These are phyloP conservation scores for Scutellospora calospora DNA, from an alignment of 371 early-diverging fungal genomes.

Conservation along the genomic window DNA sequence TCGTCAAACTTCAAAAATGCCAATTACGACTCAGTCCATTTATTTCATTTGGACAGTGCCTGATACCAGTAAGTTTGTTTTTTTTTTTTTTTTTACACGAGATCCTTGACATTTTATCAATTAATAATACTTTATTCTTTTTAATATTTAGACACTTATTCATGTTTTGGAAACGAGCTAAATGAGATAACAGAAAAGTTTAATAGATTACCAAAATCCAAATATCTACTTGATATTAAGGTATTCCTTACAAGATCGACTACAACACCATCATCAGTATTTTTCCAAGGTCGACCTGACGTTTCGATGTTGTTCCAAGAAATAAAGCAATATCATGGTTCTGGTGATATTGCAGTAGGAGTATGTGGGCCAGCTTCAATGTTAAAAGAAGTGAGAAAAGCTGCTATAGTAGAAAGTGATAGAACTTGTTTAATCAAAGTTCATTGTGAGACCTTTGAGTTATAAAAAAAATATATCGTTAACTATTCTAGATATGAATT, in stretches of 20 bases:
- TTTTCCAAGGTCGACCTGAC: conserved; percentile 40
- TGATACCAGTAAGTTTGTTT: conserved; percentile 19
- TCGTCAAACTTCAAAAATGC: conserved; percentile 9
- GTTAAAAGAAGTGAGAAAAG: conserved; percentile 19
- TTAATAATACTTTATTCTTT: not conserved
- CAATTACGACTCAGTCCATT: conserved; percentile 34
- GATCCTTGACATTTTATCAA: not conserved
- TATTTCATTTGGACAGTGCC: conserved; percentile 35
- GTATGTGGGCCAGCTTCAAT: conserved; percentile 38
- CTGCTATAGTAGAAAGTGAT: conserved; percentile 25
- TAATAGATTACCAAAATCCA: conserved; percentile 14
- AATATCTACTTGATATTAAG: conserved; percentile 25
- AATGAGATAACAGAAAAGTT: not conserved
- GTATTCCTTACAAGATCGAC: conserved; percentile 25
- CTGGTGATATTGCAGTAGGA: conserved; percentile 43
- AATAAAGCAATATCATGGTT: conserved; percentile 34
- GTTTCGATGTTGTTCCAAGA: not conserved
- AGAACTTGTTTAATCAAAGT: conserved; percentile 35
- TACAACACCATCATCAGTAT: conserved; percentile 22
- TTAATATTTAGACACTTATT: conserved; percentile 16
- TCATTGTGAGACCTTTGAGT: conserved; percentile 37
- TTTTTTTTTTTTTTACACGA: not conserved
- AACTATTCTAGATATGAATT: too few relatives aligned
- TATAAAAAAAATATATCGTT: not conserved
- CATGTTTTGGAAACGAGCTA: conserved; percentile 35